Evolutionary conservation across 2,329 filamentous ascomycete species (phyloP), one percentile per base, ranked within the genome.

Genomic region (Fusarium longipes): DNA sequence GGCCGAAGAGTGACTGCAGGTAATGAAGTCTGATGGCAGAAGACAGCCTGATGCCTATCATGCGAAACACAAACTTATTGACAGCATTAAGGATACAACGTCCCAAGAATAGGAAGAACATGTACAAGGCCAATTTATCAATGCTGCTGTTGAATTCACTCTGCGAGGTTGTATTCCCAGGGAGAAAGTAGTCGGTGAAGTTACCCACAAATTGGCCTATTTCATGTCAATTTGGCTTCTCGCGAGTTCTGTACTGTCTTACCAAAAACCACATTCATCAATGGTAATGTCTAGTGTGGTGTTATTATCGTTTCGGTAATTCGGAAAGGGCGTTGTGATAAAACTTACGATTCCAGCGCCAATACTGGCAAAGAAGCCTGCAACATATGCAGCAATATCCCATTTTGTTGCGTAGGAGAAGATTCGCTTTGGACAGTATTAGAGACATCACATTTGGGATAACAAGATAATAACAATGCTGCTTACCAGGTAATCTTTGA

Each of bases 71-170:
- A 70, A 89, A 86, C 83, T 86, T 87, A 67, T 84, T 84, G 60
- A 89, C 79, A 65, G 92, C 93, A 61, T 85, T 86, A 38, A 91
- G 78, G 18, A 79, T 73, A 67, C 91, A 89, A 45, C 89, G 87
- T 15, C 80, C 90, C 38, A 93, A 77, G 75, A 93, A 93, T 8
- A 93, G 80, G 55, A 87, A 87, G 54, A 93, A 85, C 71, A 93
- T 88, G 76, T 89, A 92, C 0, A 93, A 78, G 76, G 85, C 77
- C 59, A 85, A 79, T 45, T 70, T 77, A 67, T 86, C 81, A 30
- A 86, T 69, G 12, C 68, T 70, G 4, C 67, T 59, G 18, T 76
- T 68, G 67, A 88, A 87, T 8, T 80, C 64, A 4, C 65, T 74
- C 44, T 75, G 76, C 6, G 77, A 74, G 6, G 70, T 64, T 10